Percentiles rank a stretch among this genome's conserved stretches.
Evolutionary conservation across 768 basidiomycete species (phyloP).

Genomic region (Lentinula detonsa): DNA sequence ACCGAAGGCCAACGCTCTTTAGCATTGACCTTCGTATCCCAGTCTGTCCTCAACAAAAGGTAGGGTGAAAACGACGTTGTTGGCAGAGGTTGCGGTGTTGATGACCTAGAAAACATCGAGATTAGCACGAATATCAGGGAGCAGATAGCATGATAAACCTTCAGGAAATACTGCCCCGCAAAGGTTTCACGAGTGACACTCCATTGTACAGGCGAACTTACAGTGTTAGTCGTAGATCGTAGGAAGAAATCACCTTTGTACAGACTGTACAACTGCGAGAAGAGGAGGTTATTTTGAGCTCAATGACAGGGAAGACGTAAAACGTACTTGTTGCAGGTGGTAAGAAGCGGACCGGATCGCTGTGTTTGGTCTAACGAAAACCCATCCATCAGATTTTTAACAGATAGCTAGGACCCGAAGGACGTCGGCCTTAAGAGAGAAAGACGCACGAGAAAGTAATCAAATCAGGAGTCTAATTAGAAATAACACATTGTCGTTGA

Average conservation of each 20-base stretch:
- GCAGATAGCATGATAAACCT: constrained; percentile 17
- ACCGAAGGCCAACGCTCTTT: no score
- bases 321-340: constrained; percentile 51
- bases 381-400: not conserved
- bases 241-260: constrained; percentile 60
- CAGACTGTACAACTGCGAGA: constrained; percentile 49
- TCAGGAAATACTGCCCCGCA: constrained; percentile 18
- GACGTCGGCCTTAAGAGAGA: no score
- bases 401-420: not conserved
- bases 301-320: not conserved
- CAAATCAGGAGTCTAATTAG: constrained; percentile 50
- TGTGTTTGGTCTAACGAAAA: constrained; percentile 32
- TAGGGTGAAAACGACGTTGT: constrained; percentile 43
- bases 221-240: constrained; percentile 50
- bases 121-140: not conserved
- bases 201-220: constrained; percentile 51
- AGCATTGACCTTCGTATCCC: no score
- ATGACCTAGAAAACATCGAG: constrained; percentile 32
- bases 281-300: not conserved
- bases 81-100: constrained; percentile 40
- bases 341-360: constrained; percentile 60
- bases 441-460: constrained; percentile 49
- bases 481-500: not conserved
- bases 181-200: constrained; percentile 40
- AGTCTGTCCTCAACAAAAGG: no score